Evolutionary conservation across 2,329 filamentous ascomycete species (phyloP).

Genomic region (Colletotrichum sp.): DNA sequence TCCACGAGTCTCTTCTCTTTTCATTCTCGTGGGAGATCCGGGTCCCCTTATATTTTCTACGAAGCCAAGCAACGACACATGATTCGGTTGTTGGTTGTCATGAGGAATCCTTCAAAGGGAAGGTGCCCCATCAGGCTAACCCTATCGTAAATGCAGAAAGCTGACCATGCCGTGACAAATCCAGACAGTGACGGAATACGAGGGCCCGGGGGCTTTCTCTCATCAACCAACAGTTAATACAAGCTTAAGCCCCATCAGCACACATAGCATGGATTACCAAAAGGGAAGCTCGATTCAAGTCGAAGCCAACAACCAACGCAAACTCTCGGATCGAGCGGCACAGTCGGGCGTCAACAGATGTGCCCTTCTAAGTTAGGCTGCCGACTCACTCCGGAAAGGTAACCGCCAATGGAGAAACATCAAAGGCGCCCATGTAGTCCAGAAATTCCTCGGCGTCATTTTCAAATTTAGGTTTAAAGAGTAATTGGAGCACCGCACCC

Average conservation of each 20-base stretch:
- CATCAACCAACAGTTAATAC: background rate
- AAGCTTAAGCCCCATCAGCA: background rate
- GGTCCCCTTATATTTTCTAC: background rate
- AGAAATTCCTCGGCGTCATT: background rate
- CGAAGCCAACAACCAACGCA: background rate
- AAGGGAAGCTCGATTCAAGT: background rate
- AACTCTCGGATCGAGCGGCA: background rate
- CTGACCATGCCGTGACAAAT: background rate
- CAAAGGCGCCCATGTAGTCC: background rate
- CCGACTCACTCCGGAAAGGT: background rate
- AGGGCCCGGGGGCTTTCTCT: background rate
- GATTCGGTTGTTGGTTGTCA: background rate
- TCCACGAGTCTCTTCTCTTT: background rate
- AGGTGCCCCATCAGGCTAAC: background rate
- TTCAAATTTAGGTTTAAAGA: too few species aligned
- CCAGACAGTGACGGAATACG: background rate
- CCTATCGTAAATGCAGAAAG: background rate
- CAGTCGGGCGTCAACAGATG: background rate
- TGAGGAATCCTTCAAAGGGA: background rate
- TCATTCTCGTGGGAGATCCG: background rate
- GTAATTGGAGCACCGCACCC: background rate
- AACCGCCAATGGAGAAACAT: background rate
- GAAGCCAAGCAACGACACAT: background rate
- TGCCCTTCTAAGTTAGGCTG: background rate
- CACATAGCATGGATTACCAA: background rate